Conservation (phyloP, 331 rosid species). For the Pyracantha coccinea region DNA sequence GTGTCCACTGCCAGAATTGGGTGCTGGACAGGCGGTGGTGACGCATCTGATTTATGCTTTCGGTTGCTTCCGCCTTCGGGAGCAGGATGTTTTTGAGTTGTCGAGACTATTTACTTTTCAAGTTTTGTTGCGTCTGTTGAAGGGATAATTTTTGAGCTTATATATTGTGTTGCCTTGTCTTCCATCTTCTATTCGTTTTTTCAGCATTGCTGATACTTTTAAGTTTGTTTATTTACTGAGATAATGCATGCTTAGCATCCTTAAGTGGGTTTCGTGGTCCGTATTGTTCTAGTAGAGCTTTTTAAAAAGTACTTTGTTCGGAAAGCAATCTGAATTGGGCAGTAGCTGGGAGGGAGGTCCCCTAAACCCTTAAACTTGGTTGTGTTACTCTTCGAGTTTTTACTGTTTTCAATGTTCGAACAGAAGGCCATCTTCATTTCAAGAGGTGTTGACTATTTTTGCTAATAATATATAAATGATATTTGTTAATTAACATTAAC, state of each 20-base stretch:
- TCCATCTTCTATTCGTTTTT: neutral
- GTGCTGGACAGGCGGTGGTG: conserved; percentile 38
- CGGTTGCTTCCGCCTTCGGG: neutral
- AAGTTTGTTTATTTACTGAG: neutral
- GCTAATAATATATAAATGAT: no score
- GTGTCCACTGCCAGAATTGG: conserved; percentile 23
- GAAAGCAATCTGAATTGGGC: no score
- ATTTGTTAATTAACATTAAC: no score
- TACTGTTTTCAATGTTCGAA: no score
- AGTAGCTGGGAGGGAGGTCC: no score
- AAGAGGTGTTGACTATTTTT: no score
- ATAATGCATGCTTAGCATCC: neutral
- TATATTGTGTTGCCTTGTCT: neutral
- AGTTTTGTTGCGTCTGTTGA: neutral
- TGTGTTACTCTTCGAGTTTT: no score
- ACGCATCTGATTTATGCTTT: neutral
- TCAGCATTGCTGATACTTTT: neutral
- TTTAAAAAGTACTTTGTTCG: no score
- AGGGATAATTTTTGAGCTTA: neutral
- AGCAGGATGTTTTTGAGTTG: neutral
- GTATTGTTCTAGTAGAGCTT: no score
- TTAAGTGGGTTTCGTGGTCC: no score
- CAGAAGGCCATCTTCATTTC: no score
- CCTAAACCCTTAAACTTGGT: no score
- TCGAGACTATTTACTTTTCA: neutral